phyloP scores from a whole-genome alignment of 2,329 filamentous ascomycete genomes.

The Mariannaea elegans region DNA sequence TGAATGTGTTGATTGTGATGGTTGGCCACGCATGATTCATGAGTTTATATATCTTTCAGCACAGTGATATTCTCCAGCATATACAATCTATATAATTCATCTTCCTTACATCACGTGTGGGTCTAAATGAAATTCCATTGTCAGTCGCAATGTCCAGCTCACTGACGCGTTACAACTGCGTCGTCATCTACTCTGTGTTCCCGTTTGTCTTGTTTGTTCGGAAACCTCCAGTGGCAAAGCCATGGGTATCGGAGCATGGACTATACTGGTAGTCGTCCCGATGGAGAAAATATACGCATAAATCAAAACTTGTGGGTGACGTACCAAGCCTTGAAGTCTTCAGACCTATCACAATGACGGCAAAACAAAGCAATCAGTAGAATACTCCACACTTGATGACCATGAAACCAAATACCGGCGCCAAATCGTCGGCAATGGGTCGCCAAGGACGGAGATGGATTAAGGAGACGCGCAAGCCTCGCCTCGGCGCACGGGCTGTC shows the following conservation, averaged over 20 bases:
- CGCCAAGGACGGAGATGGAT: background rate
- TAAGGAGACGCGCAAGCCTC: constrained; percentile 21
- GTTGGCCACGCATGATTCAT: background rate
- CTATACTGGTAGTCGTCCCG: background rate
- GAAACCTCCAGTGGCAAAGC: background rate
- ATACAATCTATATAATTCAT: background rate
- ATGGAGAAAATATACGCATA: constrained; percentile 4
- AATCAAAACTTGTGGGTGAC: background rate
- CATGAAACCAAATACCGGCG: constrained; percentile 13
- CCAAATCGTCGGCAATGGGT: constrained; percentile 8
- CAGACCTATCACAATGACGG: constrained; percentile 8
- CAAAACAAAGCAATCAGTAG: constrained; percentile 15
- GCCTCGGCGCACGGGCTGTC: constrained; percentile 1
- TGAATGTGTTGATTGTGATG: constrained; percentile 4
- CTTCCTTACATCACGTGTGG: background rate
- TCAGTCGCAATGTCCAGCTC: background rate
- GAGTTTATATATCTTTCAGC: constrained; percentile 4
- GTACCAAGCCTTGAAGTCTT: background rate
- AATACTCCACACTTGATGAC: constrained; percentile 2
- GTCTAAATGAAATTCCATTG: background rate
- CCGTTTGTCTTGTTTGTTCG: constrained; percentile 3
- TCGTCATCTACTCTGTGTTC: constrained; percentile 13
- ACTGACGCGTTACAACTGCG: constrained; percentile 17
- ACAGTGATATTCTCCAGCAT: background rate
- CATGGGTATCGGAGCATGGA: background rate